A percentile compares a stretch with the other conserved stretches of the same genome.
Evolutionary conservation across 2,329 filamentous ascomycete genomes (phyloP).

Genomic region (Seiridium unicorne): DNA sequence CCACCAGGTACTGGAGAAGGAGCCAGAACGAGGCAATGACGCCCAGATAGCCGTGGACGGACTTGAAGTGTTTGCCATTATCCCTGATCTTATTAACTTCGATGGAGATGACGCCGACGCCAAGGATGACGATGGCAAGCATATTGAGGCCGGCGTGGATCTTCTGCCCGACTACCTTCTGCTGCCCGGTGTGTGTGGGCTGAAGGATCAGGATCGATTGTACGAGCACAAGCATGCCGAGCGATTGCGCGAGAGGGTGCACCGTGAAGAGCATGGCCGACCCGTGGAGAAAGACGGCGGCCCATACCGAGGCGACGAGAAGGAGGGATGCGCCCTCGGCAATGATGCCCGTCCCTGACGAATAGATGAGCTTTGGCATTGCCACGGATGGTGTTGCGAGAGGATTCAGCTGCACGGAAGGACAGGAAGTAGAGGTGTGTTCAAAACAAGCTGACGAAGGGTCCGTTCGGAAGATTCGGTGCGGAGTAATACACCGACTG

Average conservation of each 20-base stretch:
- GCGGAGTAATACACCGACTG: background rate
- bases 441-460: background rate
- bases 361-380: conserved; percentile 30
- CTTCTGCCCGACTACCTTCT: conserved; percentile 64
- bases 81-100: conserved; percentile 80
- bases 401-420: background rate
- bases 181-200: conserved; percentile 73
- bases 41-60: conserved; percentile 80
- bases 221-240: conserved; percentile 71
- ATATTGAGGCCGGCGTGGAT: conserved; percentile 71
- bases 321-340: conserved; percentile 78
- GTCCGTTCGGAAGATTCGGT: background rate
- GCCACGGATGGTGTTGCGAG: background rate
- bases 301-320: conserved; percentile 75
- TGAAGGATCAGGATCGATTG: conserved; percentile 85
- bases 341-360: conserved; percentile 73
- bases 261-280: conserved; percentile 78
- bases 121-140: conserved; percentile 59
- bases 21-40: conserved; percentile 70
- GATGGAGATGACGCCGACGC: conserved; percentile 68
- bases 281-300: conserved; percentile 65
- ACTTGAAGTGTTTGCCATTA: conserved; percentile 71
- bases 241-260: conserved; percentile 71
- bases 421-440: background rate
- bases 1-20: conserved; percentile 71